A percentile compares a stretch with the other conserved stretches of the same genome.
Conservation (phyloP, 2,329 filamentous ascomycete species). For the Sordariomycetes sp. region DNA sequence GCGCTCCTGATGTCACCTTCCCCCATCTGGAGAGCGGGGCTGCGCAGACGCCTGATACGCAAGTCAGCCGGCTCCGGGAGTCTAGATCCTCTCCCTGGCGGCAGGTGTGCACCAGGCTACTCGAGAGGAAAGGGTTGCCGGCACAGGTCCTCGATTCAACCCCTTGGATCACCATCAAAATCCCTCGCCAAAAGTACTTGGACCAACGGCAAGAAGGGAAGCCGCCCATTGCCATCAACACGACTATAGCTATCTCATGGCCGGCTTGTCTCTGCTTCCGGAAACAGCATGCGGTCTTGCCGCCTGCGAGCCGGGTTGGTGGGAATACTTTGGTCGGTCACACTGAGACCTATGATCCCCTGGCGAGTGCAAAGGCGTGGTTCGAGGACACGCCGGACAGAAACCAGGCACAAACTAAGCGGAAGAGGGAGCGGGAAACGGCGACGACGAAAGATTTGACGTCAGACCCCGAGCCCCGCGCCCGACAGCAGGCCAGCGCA, state of each 20-base stretch:
- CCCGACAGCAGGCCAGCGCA: slow-evolving; percentile 29
- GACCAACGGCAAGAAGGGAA: slow-evolving; percentile 32
- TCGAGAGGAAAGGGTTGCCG: slow-evolving; percentile 39
- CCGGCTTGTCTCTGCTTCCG: slow-evolving; percentile 43
- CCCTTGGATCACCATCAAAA: slow-evolving; percentile 40
- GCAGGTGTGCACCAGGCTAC: slow-evolving; percentile 35
- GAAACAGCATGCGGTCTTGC: slow-evolving; percentile 30
- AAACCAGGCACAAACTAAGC: slow-evolving; percentile 33
- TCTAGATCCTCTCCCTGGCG: slow-evolving; percentile 35
- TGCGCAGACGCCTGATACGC: slow-evolving; percentile 42
- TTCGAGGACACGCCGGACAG: slow-evolving; percentile 30
- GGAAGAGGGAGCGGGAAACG: slow-evolving; percentile 38
- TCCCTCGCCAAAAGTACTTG: slow-evolving; percentile 30
- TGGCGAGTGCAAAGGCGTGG: slow-evolving; percentile 38
- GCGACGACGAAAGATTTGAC: slow-evolving; percentile 25
- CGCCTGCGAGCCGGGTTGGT: slow-evolving; percentile 25
- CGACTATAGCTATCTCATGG: slow-evolving; percentile 37
- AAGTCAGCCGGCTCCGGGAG: slow-evolving; percentile 30
- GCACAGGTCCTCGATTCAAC: slow-evolving; percentile 29
- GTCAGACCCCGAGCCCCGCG: slow-evolving; percentile 25
- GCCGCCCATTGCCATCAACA: slow-evolving; percentile 21
- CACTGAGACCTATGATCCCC: slow-evolving; percentile 35
- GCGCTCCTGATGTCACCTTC: slow-evolving; percentile 15
- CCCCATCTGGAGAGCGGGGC: slow-evolving; percentile 23
- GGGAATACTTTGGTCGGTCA: slow-evolving; percentile 24